These are phyloP conservation scores for Pseudonitzschia pungens DNA, from an alignment of 108 stramenopile species.

Conservation along the genomic window DNA sequence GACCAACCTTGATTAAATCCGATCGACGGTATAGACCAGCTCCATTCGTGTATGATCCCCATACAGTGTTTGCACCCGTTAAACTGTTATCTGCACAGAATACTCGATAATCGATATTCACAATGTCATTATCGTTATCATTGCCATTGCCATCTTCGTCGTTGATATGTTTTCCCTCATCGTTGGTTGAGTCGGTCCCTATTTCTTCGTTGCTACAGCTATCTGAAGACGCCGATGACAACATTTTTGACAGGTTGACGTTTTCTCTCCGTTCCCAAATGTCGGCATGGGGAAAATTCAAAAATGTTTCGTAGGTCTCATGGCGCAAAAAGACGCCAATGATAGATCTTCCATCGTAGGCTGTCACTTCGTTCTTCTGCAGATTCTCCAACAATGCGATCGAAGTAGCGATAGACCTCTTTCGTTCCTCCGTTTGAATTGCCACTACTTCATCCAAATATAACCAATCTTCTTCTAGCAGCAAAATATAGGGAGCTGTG, in stretches of 20 bases:
- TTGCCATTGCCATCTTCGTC: neutral
- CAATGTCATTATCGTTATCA: neutral
- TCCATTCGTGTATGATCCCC: constrained; percentile 54
- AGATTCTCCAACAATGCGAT: constrained; percentile 32
- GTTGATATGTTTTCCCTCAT: neutral
- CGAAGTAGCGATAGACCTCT: constrained; percentile 36
- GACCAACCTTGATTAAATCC: constrained; percentile 32
- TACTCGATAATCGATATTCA: constrained; percentile 41
- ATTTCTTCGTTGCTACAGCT: neutral
- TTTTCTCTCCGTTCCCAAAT: constrained; percentile 24
- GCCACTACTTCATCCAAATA: constrained; percentile 50
- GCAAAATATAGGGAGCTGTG: constrained; percentile 46
- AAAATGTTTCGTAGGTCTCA: constrained; percentile 38
- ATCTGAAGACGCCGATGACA: neutral
- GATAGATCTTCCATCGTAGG: constrained; percentile 35
- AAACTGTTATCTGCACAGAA: constrained; percentile 32
- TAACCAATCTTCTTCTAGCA: constrained; percentile 54
- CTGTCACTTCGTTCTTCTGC: constrained; percentile 15
- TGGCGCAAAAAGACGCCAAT: constrained; percentile 48
- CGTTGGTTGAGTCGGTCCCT: neutral
- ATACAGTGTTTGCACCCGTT: constrained; percentile 13
- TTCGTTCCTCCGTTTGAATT: constrained; percentile 35
- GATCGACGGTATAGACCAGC: constrained; percentile 42
- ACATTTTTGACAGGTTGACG: constrained; percentile 9
- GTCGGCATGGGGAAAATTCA: constrained; percentile 20